Conservation (phyloP, 2,329 filamentous ascomycete species). For the Microdochium bolleyi region DNA sequence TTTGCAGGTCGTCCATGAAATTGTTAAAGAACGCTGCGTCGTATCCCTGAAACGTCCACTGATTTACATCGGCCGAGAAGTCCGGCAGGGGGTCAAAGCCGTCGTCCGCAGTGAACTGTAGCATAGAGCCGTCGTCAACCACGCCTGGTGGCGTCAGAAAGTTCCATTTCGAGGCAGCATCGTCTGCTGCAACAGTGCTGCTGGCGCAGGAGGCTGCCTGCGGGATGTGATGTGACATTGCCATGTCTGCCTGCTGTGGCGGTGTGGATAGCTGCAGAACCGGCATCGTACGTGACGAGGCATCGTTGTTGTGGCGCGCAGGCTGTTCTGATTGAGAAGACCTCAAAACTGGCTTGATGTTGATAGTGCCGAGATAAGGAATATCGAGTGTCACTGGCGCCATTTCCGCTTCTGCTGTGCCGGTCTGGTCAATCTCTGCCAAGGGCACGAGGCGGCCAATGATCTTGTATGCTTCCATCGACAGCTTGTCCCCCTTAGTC, state of each 20-base stretch:
- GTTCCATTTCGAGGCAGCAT: background rate
- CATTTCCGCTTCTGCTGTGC: conserved; percentile 6
- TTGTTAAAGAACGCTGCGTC: conserved; percentile 21
- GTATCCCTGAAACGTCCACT: conserved; percentile 32
- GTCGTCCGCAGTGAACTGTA: conserved; percentile 14
- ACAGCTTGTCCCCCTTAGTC: conserved; percentile 30
- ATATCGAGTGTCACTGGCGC: conserved; percentile 29
- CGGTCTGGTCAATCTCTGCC: conserved; percentile 9
- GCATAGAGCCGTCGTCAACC: conserved; percentile 7
- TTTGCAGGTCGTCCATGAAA: conserved; percentile 2
- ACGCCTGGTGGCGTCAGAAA: conserved; percentile 4
- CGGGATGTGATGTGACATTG: background rate
- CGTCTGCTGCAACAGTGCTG: background rate
- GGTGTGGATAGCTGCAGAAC: background rate
- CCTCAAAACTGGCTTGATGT: conserved; percentile 22
- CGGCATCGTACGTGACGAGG: background rate
- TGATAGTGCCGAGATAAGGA: conserved; percentile 38
- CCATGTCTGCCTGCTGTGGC: background rate
- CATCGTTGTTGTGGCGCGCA: conserved; percentile 2
- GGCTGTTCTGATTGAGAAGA: background rate
- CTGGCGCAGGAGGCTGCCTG: background rate
- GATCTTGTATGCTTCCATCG: conserved; percentile 31
- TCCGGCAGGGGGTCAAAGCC: conserved; percentile 13
- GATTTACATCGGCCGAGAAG: conserved; percentile 21
- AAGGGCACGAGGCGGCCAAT: conserved; percentile 34